Evolutionary conservation across 2,329 filamentous ascomycete species (phyloP).

Genomic region (Aureobasidium lini): DNA sequence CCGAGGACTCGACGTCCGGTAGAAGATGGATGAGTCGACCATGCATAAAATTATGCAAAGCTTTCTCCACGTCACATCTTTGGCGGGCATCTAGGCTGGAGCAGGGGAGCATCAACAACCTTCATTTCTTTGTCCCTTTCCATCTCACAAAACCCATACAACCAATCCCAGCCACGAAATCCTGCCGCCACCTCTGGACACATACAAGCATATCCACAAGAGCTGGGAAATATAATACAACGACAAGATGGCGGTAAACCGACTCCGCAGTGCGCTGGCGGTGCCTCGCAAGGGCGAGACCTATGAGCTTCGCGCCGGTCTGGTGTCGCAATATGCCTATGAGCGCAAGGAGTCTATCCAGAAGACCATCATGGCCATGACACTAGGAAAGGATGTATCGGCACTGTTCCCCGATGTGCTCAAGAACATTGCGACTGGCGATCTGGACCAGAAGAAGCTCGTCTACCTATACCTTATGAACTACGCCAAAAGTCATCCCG

Average conservation of each 20-base stretch:
- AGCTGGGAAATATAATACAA: constrained; percentile 4
- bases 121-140: constrained; percentile 3
- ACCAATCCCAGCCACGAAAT: neutral
- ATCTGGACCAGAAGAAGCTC: constrained; percentile 98
- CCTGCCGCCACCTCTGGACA: neutral
- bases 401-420: constrained; percentile 94
- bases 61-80: constrained; percentile 7
- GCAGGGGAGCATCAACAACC: constrained; percentile 11
- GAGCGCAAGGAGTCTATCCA: constrained; percentile 98
- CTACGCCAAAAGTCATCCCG: constrained; percentile 97
- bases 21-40: neutral
- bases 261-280: constrained; percentile 88
- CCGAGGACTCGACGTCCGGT: neutral
- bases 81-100: neutral
- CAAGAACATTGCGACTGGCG: constrained; percentile 94
- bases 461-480: constrained; percentile 99
- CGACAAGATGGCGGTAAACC: constrained; percentile 77
- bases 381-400: constrained; percentile 94
- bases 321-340: constrained; percentile 98
- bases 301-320: constrained; percentile 87
- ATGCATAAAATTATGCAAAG: constrained; percentile 3
- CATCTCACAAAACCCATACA: neutral
- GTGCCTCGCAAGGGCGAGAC: constrained; percentile 95
- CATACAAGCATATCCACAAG: neutral
- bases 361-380: constrained; percentile 99